These are phyloP conservation scores for Aspergillus brasiliensis DNA, from an alignment of 2,329 filamentous ascomycete genomes.

Conservation along the genomic window DNA sequence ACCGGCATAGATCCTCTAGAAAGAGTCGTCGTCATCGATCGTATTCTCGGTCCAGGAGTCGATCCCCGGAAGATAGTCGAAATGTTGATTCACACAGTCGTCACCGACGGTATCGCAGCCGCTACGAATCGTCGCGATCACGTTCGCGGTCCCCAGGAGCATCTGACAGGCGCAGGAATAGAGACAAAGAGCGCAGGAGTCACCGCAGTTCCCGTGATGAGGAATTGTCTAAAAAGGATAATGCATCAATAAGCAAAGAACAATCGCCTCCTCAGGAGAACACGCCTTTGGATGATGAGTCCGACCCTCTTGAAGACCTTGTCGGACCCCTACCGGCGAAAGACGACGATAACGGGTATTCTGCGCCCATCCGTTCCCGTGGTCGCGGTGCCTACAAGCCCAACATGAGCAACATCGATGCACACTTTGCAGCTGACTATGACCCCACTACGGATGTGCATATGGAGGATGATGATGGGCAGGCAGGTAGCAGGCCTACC, in stretches of 20 bases:
- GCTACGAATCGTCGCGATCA: constrained; percentile 24
- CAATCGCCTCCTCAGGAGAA: constrained; percentile 1
- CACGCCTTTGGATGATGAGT: constrained; percentile 43
- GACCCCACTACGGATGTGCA: constrained; percentile 54
- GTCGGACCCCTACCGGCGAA: constrained; percentile 70
- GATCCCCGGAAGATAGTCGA: constrained; percentile 19
- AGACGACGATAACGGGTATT: constrained; percentile 37
- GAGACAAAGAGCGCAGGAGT: constrained; percentile 14
- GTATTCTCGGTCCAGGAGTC: constrained; percentile 26
- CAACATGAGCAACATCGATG: constrained; percentile 70
- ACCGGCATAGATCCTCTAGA: constrained; percentile 21
- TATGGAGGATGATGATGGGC: constrained; percentile 54
- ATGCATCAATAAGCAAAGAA: neutral
- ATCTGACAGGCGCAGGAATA: constrained; percentile 18
- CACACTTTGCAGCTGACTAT: constrained; percentile 71
- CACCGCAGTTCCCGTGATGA: constrained; percentile 4
- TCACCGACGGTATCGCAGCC: constrained; percentile 17
- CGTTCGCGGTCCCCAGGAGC: constrained; percentile 21
- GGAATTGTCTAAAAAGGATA: constrained; percentile 7
- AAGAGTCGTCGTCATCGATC: constrained; percentile 19
- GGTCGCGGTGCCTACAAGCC: constrained; percentile 68
- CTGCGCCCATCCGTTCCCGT: constrained; percentile 55
- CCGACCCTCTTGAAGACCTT: constrained; percentile 73
- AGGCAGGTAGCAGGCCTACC: constrained; percentile 57
- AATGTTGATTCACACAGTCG: constrained; percentile 15